Evolutionary conservation across 805 yeast genomes (phyloP).

Genomic region (Candida incommunis): DNA sequence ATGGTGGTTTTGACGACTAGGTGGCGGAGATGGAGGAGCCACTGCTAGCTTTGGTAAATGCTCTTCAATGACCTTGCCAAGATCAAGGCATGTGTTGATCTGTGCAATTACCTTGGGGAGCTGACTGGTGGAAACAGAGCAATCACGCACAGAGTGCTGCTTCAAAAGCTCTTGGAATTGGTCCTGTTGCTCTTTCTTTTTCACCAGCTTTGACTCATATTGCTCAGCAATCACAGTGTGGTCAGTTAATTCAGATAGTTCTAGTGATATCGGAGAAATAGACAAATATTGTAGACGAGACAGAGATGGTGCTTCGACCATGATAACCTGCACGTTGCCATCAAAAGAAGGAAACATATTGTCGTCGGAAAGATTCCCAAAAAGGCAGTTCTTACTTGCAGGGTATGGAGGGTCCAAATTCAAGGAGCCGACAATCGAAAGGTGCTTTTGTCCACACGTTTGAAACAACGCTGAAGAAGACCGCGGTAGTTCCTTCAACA

Average conservation of each 20-base stretch:
- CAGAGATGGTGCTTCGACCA: constrained; percentile 62
- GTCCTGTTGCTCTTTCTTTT: constrained; percentile 7
- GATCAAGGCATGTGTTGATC: neutral
- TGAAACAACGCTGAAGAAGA: constrained; percentile 8
- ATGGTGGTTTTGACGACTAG: constrained; percentile 1
- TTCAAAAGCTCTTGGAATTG: constrained; percentile 1
- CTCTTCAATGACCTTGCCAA: neutral
- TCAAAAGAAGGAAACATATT: constrained; percentile 5
- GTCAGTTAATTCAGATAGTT: constrained; percentile 24
- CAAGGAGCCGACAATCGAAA: constrained; percentile 11
- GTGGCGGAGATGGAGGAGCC: neutral
- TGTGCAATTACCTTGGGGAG: neutral
- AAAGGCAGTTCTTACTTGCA: neutral
- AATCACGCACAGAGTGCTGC: constrained; percentile 5
- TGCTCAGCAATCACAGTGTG: constrained; percentile 13
- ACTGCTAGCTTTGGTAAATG: neutral
- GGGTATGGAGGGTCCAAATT: no score
- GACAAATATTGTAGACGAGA: constrained; percentile 66
- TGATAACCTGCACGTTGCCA: constrained; percentile 22
- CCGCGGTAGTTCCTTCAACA: constrained; percentile 8
- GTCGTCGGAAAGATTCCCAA: neutral
- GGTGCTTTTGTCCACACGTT: constrained; percentile 9
- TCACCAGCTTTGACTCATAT: constrained; percentile 19
- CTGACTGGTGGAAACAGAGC: neutral
- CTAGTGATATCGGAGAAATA: constrained; percentile 54